A percentile compares a stretch with the other conserved stretches of the same genome.
Evolutionary conservation across 2,329 filamentous ascomycete species (phyloP).

Genomic region (Capronia americana): DNA sequence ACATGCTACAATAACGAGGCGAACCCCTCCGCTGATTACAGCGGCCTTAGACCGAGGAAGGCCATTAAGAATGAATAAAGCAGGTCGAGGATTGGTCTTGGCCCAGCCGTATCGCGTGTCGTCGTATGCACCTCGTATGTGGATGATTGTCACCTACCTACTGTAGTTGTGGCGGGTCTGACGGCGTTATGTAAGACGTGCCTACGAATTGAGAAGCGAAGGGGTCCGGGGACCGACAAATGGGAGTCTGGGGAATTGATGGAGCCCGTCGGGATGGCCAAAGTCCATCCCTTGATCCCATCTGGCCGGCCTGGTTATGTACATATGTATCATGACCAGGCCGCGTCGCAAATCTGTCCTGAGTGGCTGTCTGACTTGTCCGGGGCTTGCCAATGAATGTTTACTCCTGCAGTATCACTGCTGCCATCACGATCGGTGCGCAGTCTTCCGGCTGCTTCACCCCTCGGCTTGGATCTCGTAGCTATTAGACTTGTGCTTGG

Average conservation of each 20-base stretch:
- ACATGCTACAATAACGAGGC: not conserved
- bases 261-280: not conserved
- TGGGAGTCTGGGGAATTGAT: not conserved
- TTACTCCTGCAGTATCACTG: too few relatives aligned
- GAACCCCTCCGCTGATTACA: not conserved
- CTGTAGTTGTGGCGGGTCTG: not conserved
- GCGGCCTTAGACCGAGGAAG: not conserved
- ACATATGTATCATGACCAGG: not conserved
- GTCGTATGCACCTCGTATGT: not conserved
- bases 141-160: too few relatives aligned
- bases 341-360: not conserved
- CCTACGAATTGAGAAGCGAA: not conserved
- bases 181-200: not conserved
- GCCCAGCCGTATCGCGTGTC: not conserved
- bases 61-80: not conserved
- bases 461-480: constrained; percentile 84
- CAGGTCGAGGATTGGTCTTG: not conserved
- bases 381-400: not conserved
- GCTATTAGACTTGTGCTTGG: constrained; percentile 95
- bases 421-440: not conserved
- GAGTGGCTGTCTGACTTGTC: not conserved
- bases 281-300: not conserved
- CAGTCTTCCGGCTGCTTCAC: constrained; percentile 41
- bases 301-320: not conserved
- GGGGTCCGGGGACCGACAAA: not conserved